Evolutionary conservation across 179 eudicot species (phyloP), one percentile per base, ranked within the genome.

Genomic region (Spergularia azorica): DNA sequence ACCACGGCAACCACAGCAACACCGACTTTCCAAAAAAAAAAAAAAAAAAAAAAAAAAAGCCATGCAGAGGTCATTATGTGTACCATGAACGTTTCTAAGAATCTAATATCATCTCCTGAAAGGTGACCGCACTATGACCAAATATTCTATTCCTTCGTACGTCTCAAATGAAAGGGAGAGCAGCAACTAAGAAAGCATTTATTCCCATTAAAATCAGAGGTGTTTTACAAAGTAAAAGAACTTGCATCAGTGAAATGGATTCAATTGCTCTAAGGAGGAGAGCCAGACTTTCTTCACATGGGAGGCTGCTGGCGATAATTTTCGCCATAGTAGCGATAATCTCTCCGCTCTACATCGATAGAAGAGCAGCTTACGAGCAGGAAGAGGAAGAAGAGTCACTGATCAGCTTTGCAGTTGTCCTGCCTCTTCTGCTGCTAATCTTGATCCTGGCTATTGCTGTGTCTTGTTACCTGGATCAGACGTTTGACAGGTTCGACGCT

Each of bases 291-390:
- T 84, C 90, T 39, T 87, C 93, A 6, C 82, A 81, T 43, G 86
- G 80, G 74, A 89, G 82, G 85, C 70, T 89, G 39, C 63, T 86
- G 16, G 89, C 83, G 54, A 83, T 93, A 48, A 66, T 79, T 39
- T 82, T 93, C 17, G 72, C 89, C 39, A 72, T 92, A 74, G 57
- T 92, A 9, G 95, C 93, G 5, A 84, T 89, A 14, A 46, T 92
- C 57, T 93, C 98, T 17, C 97, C 98, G 10, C 88, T 93, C 51
- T 90, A 90, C 78, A 86, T 93, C 4, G 92, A 92, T 65, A 71
- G 85, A 41, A 78, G 79, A 38, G 38, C 76, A 12, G 54, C 21
- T 1, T 38, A 46, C 0, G 97, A 89, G 58, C 63, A 6, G 0
- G 94, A 93, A 73, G 88, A 85, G 0, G 97, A 86, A 60, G 89